Evolutionary conservation across 2,329 filamentous ascomycete species (phyloP).

Genomic region (Nemania diffusa): DNA sequence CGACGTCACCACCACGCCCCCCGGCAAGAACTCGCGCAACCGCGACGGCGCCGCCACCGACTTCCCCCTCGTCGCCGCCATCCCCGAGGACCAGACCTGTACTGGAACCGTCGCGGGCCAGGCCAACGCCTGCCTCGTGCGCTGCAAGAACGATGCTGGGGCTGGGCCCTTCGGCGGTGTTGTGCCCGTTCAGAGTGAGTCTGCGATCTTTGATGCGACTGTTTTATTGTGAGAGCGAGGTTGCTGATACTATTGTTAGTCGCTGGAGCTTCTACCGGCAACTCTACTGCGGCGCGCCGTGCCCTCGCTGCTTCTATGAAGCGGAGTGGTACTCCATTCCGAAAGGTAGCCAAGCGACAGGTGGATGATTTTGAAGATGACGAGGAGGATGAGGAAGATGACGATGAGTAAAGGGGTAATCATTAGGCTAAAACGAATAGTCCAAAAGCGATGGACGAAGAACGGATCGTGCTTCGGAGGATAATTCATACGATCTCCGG

Average conservation of each 20-base stretch:
- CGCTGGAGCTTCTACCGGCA: slow-evolving; percentile 39
- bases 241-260: slow-evolving; percentile 39
- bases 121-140: slow-evolving; percentile 69
- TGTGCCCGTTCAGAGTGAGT: slow-evolving; percentile 63
- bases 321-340: slow-evolving; percentile 30
- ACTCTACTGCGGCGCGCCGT: slow-evolving; percentile 36
- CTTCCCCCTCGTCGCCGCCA: slow-evolving; percentile 66
- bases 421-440: no score
- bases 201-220: not conserved
- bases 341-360: slow-evolving; percentile 40
- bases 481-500: slow-evolving; percentile 8
- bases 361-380: slow-evolving; percentile 4
- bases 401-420: slow-evolving; percentile 13
- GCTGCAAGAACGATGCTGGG: slow-evolving; percentile 68
- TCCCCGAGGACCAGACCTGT: slow-evolving; percentile 66
- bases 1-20: slow-evolving; percentile 64
- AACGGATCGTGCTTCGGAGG: not conserved
- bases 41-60: slow-evolving; percentile 54
- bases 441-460: no score
- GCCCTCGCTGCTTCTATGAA: slow-evolving; percentile 36
- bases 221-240: not conserved
- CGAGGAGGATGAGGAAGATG: slow-evolving; percentile 21
- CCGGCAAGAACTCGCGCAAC: slow-evolving; percentile 62
- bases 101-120: slow-evolving; percentile 69
- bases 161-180: slow-evolving; percentile 72